Evolutionary conservation across 2,329 filamentous ascomycete species (phyloP), one percentile per base, ranked within the genome.

Genomic region (Acrocalymma vagum): DNA sequence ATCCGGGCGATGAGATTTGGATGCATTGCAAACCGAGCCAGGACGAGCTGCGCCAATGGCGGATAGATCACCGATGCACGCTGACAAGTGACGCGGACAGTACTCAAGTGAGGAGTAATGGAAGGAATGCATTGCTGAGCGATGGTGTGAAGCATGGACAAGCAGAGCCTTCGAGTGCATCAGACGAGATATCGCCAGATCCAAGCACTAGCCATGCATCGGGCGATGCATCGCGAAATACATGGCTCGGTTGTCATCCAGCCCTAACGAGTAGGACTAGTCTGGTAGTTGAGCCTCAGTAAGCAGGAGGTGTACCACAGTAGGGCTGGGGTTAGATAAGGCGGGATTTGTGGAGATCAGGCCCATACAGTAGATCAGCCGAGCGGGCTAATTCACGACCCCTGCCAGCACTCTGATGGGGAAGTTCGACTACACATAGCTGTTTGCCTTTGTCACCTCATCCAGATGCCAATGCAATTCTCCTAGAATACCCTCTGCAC

Each of bases 1-100:
- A 67, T 3, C 71, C 71, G 4, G 73, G 71, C 10, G 53, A 78
- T 35, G 79, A 82, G 58, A 65, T 81, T 11, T 82, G 78, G 78
- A 75, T 81, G 68, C 78, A 82, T 58, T 66, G 70, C 32, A 65
- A 62, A 32, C 62, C 65, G 6, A 53, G 53, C 1, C 45, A 51
- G n/a, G 46, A 60, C 36, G 56, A 60, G 29, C 33, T 70, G 16
- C 32, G 52, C 24, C 46, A 52, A 16, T 68, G 63, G 63, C 47
- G 57, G 7, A 51, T 56, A 26, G 49, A 59, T 22, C 39, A 53
- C 21, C 33, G 50, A 6, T 39, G 48, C 33, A 52, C 53, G 3
- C 33, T 46, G 30, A 38, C 26, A 14, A 25, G 37, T 4, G 42
- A 32, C 15, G 21, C 29, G 28, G 30, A 38, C n/a, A 29, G 40